phyloP scores from a whole-genome alignment of 345 rosid genomes.

The Hibiscus syriacus region DNA sequence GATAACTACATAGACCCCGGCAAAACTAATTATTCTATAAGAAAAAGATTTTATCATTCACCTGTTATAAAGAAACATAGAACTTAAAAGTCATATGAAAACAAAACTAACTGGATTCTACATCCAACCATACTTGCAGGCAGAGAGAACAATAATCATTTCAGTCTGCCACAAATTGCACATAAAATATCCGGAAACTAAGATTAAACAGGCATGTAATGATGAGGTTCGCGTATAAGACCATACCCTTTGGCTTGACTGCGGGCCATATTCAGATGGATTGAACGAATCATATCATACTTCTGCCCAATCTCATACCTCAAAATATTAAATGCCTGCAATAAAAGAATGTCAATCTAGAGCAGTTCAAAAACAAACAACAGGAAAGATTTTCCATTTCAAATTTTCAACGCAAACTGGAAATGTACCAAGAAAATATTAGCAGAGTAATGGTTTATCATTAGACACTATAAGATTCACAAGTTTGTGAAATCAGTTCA shows the following conservation, averaged over 20 bases:
- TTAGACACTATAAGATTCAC: neutral
- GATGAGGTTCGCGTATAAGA: conserved; percentile 3
- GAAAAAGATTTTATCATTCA: neutral
- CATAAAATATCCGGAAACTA: neutral
- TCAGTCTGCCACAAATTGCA: neutral
- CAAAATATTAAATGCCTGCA: conserved; percentile 81
- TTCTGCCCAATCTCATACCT: conserved; percentile 82
- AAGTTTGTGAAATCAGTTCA: neutral
- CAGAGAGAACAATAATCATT: neutral
- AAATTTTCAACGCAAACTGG: neutral
- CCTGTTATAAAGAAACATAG: neutral
- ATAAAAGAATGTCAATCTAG: conserved; percentile 15
- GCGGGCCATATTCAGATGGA: conserved; percentile 79
- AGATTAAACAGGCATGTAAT: neutral
- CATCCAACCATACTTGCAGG: neutral
- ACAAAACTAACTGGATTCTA: neutral
- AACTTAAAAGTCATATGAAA: neutral
- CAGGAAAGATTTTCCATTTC: conserved; percentile 7
- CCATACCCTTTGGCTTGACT: conserved; percentile 69
- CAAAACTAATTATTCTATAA: neutral
- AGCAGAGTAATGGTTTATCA: neutral
- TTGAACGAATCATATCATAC: conserved; percentile 83
- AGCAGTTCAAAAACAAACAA: conserved; percentile 9
- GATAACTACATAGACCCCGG: neutral
- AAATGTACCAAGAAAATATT: neutral